A percentile compares a stretch with the other conserved stretches of the same genome.
Conservation (phyloP, 176 grass and related monocot genomes). For the Eremochloa ophiuroides region DNA sequence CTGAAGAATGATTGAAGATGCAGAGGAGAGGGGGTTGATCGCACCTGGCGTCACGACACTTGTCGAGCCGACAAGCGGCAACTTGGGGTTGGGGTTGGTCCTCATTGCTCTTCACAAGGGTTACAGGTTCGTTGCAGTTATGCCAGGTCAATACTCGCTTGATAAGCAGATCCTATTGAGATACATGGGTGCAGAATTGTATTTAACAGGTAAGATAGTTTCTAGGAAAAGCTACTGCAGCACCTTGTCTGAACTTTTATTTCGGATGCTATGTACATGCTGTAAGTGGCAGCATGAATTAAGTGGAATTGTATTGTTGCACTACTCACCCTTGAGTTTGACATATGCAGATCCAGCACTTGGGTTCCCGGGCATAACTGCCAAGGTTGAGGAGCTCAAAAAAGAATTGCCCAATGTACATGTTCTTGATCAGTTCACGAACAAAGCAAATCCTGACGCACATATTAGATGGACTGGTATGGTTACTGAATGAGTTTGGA, state of each 20-base stretch:
- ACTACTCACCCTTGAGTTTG: background rate
- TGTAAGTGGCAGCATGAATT: background rate
- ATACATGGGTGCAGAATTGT: constrained; percentile 67
- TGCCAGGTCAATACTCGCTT: constrained; percentile 57
- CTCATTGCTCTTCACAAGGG: constrained; percentile 54
- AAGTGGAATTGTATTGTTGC: background rate
- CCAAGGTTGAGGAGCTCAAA: constrained; percentile 59
- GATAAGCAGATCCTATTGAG: constrained; percentile 73
- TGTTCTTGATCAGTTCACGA: constrained; percentile 56
- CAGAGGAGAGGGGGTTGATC: constrained; percentile 71
- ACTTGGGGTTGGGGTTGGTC: constrained; percentile 57
- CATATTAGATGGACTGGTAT: constrained; percentile 60
- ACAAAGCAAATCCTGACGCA: constrained; percentile 66
- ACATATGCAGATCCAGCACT: constrained; percentile 55
- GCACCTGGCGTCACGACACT: constrained; percentile 58
- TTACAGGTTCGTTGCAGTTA: constrained; percentile 62
- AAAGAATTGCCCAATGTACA: constrained; percentile 53
- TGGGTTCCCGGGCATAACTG: constrained; percentile 36
- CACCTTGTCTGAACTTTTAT: background rate
- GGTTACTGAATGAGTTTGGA: no score
- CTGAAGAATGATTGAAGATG: constrained; percentile 86
- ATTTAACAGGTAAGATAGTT: constrained; percentile 39
- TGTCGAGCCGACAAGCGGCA: constrained; percentile 59
- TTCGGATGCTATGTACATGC: background rate
- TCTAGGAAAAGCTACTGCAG: background rate